A percentile compares a stretch with the other conserved stretches of the same genome.
Evolutionary conservation across 2,329 filamentous ascomycete genomes (phyloP).

Genomic region (Lachnellula cervina): DNA sequence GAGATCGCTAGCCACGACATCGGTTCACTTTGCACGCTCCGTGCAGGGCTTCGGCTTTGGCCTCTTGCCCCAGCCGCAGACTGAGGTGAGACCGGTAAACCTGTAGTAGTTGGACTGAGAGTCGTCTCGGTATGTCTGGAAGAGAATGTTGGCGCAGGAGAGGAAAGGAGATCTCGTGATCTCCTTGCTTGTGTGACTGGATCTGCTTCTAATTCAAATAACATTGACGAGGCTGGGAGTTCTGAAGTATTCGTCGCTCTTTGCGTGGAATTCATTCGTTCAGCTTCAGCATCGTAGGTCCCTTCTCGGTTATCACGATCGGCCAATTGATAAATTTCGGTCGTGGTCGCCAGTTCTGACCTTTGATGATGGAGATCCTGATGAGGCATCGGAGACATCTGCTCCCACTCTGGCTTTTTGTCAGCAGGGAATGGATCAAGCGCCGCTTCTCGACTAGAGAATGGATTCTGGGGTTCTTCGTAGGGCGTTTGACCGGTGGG

Average conservation of each 20-base stretch:
- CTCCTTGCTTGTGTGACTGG: neutral
- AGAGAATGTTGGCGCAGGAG: neutral
- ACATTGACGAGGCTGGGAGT: neutral
- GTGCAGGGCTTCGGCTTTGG: neutral
- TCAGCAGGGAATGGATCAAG: neutral
- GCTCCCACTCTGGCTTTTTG: neutral
- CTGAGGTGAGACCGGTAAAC: neutral
- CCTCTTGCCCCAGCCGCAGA: neutral
- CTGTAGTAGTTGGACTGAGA: neutral
- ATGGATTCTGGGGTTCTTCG: no score
- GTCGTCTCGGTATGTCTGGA: neutral
- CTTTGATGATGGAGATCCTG: neutral
- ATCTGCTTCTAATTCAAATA: constrained; percentile 1
- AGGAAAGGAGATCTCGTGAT: neutral
- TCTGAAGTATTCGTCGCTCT: neutral
- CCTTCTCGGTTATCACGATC: neutral
- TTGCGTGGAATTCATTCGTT: neutral
- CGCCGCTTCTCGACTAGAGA: neutral
- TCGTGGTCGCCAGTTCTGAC: neutral
- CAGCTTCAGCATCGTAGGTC: neutral
- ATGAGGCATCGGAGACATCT: neutral
- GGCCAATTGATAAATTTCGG: neutral
- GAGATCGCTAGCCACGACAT: neutral
- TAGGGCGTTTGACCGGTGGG: no score
- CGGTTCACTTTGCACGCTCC: neutral